Percentiles rank a stretch among this genome's conserved stretches.
These are phyloP conservation scores for Cubamyces sp. DNA, from an alignment of 768 basidiomycete genomes.

Conservation along the genomic window DNA sequence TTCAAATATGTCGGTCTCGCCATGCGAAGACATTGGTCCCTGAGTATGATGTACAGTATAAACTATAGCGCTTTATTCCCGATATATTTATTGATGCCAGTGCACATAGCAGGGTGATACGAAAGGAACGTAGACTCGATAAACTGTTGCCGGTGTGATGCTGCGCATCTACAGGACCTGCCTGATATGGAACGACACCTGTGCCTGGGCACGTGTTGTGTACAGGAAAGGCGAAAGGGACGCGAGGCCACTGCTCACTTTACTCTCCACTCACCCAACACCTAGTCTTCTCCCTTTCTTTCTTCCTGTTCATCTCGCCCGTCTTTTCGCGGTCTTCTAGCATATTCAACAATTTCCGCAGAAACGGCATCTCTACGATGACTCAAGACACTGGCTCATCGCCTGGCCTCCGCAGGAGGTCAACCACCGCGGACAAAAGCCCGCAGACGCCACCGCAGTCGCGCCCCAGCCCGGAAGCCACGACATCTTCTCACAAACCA, in stretches of 20 bases:
- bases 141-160: neutral
- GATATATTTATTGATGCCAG: too few species aligned
- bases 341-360: neutral
- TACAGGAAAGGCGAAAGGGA: conserved; percentile 4
- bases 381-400: conserved; percentile 14
- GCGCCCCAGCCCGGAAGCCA: neutral
- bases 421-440: conserved; percentile 7
- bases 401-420: conserved; percentile 13
- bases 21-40: too few species aligned
- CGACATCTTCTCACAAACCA: neutral
- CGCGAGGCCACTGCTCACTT: neutral
- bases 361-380: conserved; percentile 2
- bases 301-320: neutral
- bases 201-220: conserved; percentile 6
- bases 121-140: too few species aligned
- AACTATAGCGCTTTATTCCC: too few species aligned
- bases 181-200: conserved; percentile 12
- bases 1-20: too few species aligned
- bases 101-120: too few species aligned
- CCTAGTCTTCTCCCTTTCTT: neutral
- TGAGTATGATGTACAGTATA: too few species aligned
- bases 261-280: neutral
- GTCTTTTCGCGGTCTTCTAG: neutral
- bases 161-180: neutral
- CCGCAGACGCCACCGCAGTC: conserved; percentile 20